Percentiles rank a stretch among this genome's conserved stretches.
Evolutionary conservation across 1,284 basidiomycete genomes (phyloP).

Genomic region (Xerocomus minutiporus): DNA sequence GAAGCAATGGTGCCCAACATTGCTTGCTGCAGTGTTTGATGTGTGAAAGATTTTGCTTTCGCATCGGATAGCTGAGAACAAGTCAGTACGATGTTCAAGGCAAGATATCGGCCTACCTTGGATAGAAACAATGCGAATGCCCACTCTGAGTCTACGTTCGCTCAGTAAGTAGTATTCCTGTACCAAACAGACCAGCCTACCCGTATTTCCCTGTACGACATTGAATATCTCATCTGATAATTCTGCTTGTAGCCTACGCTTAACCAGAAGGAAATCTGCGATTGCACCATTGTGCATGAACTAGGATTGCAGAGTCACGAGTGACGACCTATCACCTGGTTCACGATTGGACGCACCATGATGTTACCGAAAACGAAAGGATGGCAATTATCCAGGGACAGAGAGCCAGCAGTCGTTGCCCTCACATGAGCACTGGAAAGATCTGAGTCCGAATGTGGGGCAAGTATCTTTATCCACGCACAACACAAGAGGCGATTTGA

Average conservation of each 20-base stretch:
- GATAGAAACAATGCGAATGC: conserved; percentile 88
- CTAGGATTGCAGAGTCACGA: conserved; percentile 36
- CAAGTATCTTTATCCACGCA: conserved; percentile 36
- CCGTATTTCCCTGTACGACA: conserved; percentile 87
- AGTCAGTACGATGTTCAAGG: conserved; percentile 2
- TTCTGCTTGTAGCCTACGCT: conserved; percentile 70
- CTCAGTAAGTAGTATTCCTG: conserved; percentile 1
- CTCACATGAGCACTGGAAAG: conserved; percentile 76
- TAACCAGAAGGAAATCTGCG: conserved; percentile 75
- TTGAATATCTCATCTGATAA: conserved; percentile 83
- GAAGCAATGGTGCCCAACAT: conserved; percentile 83
- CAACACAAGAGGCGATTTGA: conserved; percentile 92
- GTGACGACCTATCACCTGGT: not conserved
- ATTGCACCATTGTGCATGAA: conserved; percentile 97
- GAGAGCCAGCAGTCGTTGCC: conserved; percentile 79
- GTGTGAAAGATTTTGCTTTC: conserved; percentile 64
- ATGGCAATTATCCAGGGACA: conserved; percentile 93
- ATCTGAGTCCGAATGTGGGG: conserved; percentile 1
- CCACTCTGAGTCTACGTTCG: conserved; percentile 82
- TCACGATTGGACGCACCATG: conserved; percentile 57
- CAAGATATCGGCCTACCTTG: conserved; percentile 46
- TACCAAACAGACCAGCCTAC: conserved; percentile 37
- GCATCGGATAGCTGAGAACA: conserved; percentile 69
- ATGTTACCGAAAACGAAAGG: conserved; percentile 84
- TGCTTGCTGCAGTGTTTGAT: conserved; percentile 63